These are phyloP conservation scores for Jasminum sambac DNA, from an alignment of 257 asterid species.

Conservation along the genomic window DNA sequence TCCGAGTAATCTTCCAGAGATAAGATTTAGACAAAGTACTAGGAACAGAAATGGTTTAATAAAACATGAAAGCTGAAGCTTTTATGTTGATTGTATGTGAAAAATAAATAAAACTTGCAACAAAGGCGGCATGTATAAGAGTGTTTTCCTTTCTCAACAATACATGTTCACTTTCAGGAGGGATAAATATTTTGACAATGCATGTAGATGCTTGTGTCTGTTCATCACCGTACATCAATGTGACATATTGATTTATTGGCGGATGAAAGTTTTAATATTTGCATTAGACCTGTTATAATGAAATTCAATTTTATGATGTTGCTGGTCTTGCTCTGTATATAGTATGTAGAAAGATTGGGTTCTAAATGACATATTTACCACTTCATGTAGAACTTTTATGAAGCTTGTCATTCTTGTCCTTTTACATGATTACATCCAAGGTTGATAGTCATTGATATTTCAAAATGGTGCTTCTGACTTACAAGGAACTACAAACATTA, in stretches of 20 bases:
- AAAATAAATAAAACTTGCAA: neutral
- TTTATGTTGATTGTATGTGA: neutral
- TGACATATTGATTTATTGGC: no score
- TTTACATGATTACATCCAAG: neutral
- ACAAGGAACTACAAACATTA: no score
- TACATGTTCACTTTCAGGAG: neutral
- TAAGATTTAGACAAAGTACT: neutral
- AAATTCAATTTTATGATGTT: constrained; percentile 23
- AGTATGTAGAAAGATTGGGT: neutral
- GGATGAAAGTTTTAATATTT: no score
- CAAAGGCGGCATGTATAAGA: neutral
- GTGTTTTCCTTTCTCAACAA: neutral
- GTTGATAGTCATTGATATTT: no score
- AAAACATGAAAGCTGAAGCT: neutral
- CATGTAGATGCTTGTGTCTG: no score
- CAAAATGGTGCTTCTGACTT: no score
- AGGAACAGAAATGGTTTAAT: neutral
- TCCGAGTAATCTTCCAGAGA: neutral
- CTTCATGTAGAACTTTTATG: neutral
- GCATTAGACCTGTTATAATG: neutral
- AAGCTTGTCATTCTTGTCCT: neutral
- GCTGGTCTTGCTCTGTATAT: constrained; percentile 17
- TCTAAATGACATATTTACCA: constrained; percentile 2
- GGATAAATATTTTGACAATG: neutral
- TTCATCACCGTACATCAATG: no score